Evolutionary conservation across 2,329 filamentous ascomycete genomes (phyloP), one percentile per base, ranked within the genome.

Genomic region (Incumbomyces delicatus): DNA sequence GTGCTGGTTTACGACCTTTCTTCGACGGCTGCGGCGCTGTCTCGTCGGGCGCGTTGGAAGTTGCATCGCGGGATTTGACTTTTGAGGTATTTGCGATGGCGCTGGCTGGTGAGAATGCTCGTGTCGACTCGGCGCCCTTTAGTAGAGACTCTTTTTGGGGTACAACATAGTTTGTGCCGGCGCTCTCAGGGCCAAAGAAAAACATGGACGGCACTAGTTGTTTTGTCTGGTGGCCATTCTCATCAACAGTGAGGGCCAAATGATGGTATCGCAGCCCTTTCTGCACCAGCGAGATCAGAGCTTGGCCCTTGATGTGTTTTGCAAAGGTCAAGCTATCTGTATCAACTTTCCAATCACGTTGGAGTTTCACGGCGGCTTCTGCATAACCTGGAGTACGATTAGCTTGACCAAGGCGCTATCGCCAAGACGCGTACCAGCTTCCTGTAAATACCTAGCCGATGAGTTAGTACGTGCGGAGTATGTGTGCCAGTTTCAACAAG

Each of bases 291-390:
- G 73, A 70, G 38, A 83, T 69, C 49, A 83, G 67, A 32, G 77
- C 74, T 59, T 78, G 74, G 31, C 74, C 71, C 57, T 71, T 72
- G 57, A 82, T 75, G 56, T 73, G 70, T 39, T 68, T 70, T 48
- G 78, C 77, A 63, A 82, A 82, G 16, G 78, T 75, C 39, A 81
- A 69, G 55, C 64, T 66, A 56, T 81, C 76, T 45, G 77, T 77
- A 59, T 82, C 73, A 58, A 73, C 71, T 58, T 76, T 71, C 79
- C 78, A 82, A 62, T 77, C 76, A 56, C 73, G 72, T 61, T 77
- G 75, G 52, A 82, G 70, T 63, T 73, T 75, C 52, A 77, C 69
- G 39, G 76, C 76, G 42, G 77, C 76, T 57, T 76, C 75, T 46
- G 75, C 73, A 64, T 75, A 76, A 50, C 74, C 74, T 76, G 54